phyloP scores from a whole-genome alignment of 2,329 filamentous ascomycete genomes.

The Fonsecaea monophora region DNA sequence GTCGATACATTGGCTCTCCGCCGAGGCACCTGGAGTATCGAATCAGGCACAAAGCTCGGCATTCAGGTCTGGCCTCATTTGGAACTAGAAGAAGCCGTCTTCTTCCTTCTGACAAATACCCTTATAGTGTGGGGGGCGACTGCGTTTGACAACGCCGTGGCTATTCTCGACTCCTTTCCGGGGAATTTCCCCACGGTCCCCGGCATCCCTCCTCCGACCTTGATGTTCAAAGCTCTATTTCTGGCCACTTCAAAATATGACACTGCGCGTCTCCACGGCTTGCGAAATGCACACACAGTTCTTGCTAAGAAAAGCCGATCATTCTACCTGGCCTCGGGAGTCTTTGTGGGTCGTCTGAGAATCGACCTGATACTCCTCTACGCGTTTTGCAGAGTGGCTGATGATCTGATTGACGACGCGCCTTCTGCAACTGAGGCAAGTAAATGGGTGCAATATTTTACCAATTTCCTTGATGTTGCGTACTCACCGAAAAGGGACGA shows the following conservation, averaged over 20 bases:
- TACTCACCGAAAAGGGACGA: conserved; percentile 53
- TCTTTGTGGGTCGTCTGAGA: conserved; percentile 71
- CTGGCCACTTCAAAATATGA: conserved; percentile 61
- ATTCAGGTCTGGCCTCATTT: conserved; percentile 68
- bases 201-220: conserved; percentile 55
- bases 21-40: conserved; percentile 75
- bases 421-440: conserved; percentile 59
- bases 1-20: conserved; percentile 73
- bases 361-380: conserved; percentile 74
- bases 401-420: conserved; percentile 75
- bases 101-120: conserved; percentile 73
- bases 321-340: conserved; percentile 74
- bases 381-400: conserved; percentile 75
- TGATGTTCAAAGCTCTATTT: conserved; percentile 62
- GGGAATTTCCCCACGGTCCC: conserved; percentile 61
- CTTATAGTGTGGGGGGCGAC: conserved; percentile 73
- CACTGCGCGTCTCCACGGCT: conserved; percentile 62
- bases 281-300: conserved; percentile 65
- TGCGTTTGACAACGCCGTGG: conserved; percentile 72
- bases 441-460: conserved; percentile 65
- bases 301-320: conserved; percentile 72
- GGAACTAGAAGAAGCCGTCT: conserved; percentile 75
- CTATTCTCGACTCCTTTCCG: conserved; percentile 69
- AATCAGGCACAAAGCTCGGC: conserved; percentile 70
- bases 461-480: conserved; percentile 59